A percentile compares a stretch with the other conserved stretches of the same genome.
Conservation (phyloP, 78 protist species). For the Chrysochromulina parva region DNA sequence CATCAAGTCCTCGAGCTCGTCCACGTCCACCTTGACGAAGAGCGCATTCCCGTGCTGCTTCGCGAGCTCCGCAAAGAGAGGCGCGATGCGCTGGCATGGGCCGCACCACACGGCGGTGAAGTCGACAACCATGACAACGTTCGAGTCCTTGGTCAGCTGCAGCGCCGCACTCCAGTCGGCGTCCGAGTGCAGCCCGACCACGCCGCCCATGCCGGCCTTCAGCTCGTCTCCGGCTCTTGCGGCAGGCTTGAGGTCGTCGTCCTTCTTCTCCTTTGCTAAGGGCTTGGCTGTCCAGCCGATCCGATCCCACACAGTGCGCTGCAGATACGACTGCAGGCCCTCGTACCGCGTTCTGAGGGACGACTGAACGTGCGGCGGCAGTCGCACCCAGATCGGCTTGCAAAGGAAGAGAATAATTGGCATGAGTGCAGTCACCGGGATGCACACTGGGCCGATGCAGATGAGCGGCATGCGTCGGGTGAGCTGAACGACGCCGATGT, state of each 20-base stretch:
- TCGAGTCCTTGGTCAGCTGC: neutral
- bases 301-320: neutral
- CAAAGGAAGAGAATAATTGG: neutral
- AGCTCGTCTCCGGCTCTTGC: neutral
- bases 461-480: conserved; percentile 21
- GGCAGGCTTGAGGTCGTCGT: too few species aligned
- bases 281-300: neutral
- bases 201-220: neutral
- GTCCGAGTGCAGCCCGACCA: neutral
- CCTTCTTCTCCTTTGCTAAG: neutral
- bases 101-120: conserved; percentile 25
- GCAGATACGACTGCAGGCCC: neutral
- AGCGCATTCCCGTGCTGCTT: neutral
- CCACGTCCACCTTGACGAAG: conserved; percentile 16
- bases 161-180: neutral
- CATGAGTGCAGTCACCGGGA: conserved; percentile 5
- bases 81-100: conserved; percentile 13
- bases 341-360: neutral
- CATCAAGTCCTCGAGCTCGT: neutral
- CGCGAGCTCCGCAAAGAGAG: neutral
- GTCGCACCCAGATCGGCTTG: neutral
- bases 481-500: too few species aligned
- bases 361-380: neutral
- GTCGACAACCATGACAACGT: neutral
- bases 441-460: conserved; percentile 41